Percentiles rank a stretch among this genome's conserved stretches.
Conservation (phyloP, 2,329 filamentous ascomycete genomes). For the Lasiodiplodia sp. region DNA sequence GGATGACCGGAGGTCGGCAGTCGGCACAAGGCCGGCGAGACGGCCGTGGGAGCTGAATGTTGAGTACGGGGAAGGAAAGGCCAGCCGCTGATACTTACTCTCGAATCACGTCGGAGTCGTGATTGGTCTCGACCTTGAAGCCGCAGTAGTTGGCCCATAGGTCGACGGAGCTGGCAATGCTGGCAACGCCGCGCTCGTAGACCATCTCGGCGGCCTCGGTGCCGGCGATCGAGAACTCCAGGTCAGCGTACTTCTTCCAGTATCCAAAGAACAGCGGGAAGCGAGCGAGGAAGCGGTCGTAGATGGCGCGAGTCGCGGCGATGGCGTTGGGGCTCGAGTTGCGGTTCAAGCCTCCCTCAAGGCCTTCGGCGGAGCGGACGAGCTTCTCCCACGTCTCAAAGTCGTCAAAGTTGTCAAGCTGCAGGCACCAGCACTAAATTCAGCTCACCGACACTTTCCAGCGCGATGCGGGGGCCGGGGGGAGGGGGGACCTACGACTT, state of each 20-base stretch:
- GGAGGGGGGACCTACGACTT: constrained; percentile 71
- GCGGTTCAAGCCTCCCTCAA: constrained; percentile 92
- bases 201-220: constrained; percentile 98
- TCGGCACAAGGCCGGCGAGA: constrained; percentile 21
- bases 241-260: constrained; percentile 99
- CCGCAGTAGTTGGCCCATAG: constrained; percentile 97
- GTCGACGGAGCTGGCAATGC: constrained; percentile 92
- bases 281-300: constrained; percentile 91
- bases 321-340: constrained; percentile 97
- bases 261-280: constrained; percentile 97
- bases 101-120: constrained; percentile 94
- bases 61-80: constrained; percentile 30
- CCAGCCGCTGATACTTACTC: constrained; percentile 82
- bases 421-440: neutral
- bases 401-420: constrained; percentile 79
- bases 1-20: constrained; percentile 43
- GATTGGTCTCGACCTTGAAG: constrained; percentile 97
- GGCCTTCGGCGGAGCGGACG: constrained; percentile 78
- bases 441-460: neutral
- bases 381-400: constrained; percentile 97
- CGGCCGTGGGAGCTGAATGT: constrained; percentile 29
- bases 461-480: neutral
- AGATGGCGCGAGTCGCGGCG: constrained; percentile 82
- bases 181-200: constrained; percentile 93
- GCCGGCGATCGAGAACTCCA: constrained; percentile 95